These are phyloP conservation scores for Candida pini DNA, from an alignment of 805 yeast species.

Conservation along the genomic window DNA sequence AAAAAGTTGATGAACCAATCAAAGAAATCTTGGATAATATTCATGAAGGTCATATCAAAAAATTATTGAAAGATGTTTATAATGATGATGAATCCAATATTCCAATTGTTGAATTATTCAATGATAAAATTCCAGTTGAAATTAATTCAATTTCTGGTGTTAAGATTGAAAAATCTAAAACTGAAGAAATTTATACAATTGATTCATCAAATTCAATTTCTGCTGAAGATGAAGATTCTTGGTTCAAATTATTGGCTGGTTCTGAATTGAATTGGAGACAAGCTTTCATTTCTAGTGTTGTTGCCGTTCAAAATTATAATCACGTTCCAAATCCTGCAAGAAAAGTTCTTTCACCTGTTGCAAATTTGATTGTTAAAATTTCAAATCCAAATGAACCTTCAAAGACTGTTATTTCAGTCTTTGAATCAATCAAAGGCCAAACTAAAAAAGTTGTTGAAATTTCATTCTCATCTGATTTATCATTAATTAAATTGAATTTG, in stretches of 20 bases:
- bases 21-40: slow-evolving; percentile 82
- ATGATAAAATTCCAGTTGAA: slow-evolving; percentile 50
- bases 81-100: slow-evolving; percentile 62
- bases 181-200: slow-evolving; percentile 33
- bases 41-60: slow-evolving; percentile 83
- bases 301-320: slow-evolving; percentile 80
- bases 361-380: slow-evolving; percentile 57
- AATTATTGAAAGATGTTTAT: slow-evolving; percentile 64
- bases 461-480: slow-evolving; percentile 45
- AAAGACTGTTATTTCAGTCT: slow-evolving; percentile 58
- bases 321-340: slow-evolving; percentile 76
- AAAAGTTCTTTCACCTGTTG: slow-evolving; percentile 71
- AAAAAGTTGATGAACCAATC: slow-evolving; percentile 85
- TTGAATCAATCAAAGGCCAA: slow-evolving; percentile 70
- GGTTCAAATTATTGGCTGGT: slow-evolving; percentile 86
- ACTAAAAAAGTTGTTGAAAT: slow-evolving; percentile 61
- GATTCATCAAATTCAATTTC: slow-evolving; percentile 21
- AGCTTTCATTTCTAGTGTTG: slow-evolving; percentile 75
- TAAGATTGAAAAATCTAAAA: slow-evolving; percentile 25
- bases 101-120: slow-evolving; percentile 88
- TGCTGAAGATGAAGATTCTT: slow-evolving; percentile 36
- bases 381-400: slow-evolving; percentile 42
- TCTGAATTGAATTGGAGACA: slow-evolving; percentile 77
- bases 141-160: slow-evolving; percentile 36
- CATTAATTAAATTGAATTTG: slow-evolving; percentile 61